These are phyloP conservation scores for Sphagnurus paluster DNA, from an alignment of 1,284 basidiomycete genomes.

Conservation along the genomic window DNA sequence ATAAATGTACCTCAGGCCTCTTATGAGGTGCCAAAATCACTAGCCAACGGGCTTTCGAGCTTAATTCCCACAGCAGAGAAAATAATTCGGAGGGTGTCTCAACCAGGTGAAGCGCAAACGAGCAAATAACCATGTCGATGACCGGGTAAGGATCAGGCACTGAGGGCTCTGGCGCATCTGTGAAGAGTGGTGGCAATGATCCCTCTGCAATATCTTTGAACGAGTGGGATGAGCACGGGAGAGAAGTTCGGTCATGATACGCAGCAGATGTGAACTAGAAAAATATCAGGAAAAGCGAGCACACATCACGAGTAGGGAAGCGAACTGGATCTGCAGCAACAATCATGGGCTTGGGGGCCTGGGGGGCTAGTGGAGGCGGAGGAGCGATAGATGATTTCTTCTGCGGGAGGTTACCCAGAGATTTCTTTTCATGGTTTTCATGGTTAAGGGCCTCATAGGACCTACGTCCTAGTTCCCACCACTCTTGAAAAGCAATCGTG, in stretches of 20 bases:
- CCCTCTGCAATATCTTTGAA: constrained; percentile 37
- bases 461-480: constrained; percentile 32
- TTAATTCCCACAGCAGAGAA: constrained; percentile 62
- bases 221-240: constrained; percentile 31
- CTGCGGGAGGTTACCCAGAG: constrained; percentile 12
- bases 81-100: constrained; percentile 63
- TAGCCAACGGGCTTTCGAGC: constrained; percentile 61
- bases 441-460: constrained; percentile 11
- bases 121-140: constrained; percentile 68
- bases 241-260: constrained; percentile 31
- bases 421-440: constrained; percentile 1
- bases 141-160: constrained; percentile 11
- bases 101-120: constrained; percentile 72
- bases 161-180: constrained; percentile 8
- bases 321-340: constrained; percentile 34
- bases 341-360: constrained; percentile 28
- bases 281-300: neutral
- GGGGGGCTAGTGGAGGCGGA: constrained; percentile 22
- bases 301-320: constrained; percentile 5
- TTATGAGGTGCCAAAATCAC: constrained; percentile 74
- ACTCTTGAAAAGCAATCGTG: constrained; percentile 36
- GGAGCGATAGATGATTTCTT: constrained; percentile 21
- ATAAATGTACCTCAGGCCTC: constrained; percentile 58
- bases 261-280: constrained; percentile 30
- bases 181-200: constrained; percentile 23